Evolutionary conservation across 257 asterid species (phyloP), one percentile per base, ranked within the genome.

Genomic region (Henckelia pumila): DNA sequence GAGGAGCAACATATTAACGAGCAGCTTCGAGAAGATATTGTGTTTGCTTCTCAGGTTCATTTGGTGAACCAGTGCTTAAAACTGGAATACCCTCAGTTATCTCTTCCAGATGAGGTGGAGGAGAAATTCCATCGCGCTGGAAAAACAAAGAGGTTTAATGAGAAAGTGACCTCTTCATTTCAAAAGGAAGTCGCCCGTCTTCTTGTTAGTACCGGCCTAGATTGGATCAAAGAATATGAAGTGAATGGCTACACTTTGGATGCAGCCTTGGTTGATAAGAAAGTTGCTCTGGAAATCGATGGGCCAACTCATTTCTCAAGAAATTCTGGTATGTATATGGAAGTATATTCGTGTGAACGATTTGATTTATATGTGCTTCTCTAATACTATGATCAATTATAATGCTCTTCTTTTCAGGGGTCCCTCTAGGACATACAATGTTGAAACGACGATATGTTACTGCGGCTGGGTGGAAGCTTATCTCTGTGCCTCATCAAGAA

Each of bases 301-400:
- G 99, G 99, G 20, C 96, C 96, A 11, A 86, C 95, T 73, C 99
- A 93, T 85, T 93, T 93, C 79, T 90, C 97, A 56, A 86, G 99
- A 84, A 90, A 93, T 78, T 74, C 85, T 30, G 92, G 99, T 93
- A 80, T 22, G 82, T 66, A 50, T 7, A 28, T n/a, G 37, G 16
- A 58, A 21, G 44, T 44, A 30, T 40, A 16, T 32, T 2, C 30
- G 37, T 56, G 22, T 11, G 44, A 63, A 61, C 29, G 7, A n/a
- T 56, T 7, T 47, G 23, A 23, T 30, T 7, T 56, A 5, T 56
- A 21, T 71, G 40, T 58, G 64, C 7, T 59, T 66, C 29, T 25
- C 16, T 14, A 55, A 22, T 16, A 29, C 57, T 20, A 55, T 37
- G 3, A 50, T 67, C 50, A 49, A 37, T 75, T 28, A 30, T 75